phyloP scores from a whole-genome alignment of 139 green algal genomes.

The Coelastrella sp. region DNA sequence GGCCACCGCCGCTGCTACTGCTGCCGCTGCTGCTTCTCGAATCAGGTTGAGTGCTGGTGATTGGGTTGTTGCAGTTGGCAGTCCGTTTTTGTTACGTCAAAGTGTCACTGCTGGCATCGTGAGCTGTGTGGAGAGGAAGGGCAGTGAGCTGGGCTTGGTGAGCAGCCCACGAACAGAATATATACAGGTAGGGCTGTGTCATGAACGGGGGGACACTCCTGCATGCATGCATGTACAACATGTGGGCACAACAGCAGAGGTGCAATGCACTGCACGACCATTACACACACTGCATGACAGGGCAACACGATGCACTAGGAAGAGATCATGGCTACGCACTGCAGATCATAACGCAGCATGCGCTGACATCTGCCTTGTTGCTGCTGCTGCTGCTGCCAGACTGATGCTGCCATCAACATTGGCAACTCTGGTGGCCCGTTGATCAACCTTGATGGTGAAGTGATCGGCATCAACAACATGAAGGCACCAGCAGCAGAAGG shows the following conservation, averaged over 20 bases:
- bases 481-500: slow-evolving; percentile 79
- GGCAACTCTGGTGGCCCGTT: slow-evolving; percentile 65
- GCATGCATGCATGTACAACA: too few relatives aligned
- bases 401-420: slow-evolving; percentile 66
- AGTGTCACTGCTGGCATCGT: slow-evolving; percentile 82
- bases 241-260: not conserved
- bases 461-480: slow-evolving; percentile 66
- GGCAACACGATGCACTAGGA: not conserved
- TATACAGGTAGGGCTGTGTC: slow-evolving; percentile 74
- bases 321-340: too few relatives aligned
- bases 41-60: slow-evolving; percentile 76
- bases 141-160: slow-evolving; percentile 75
- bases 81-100: slow-evolving; percentile 80
- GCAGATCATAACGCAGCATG: not conserved
- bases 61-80: slow-evolving; percentile 85
- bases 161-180: slow-evolving; percentile 68
- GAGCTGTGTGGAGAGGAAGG: slow-evolving; percentile 78
- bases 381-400: slow-evolving; percentile 28
- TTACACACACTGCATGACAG: not conserved
- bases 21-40: not conserved
- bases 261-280: too few relatives aligned
- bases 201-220: too few relatives aligned
- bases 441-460: slow-evolving; percentile 80
- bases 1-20: not conserved
- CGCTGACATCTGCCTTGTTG: not conserved